Evolutionary conservation across 2,329 filamentous ascomycete genomes (phyloP), one percentile per base, ranked within the genome.

Genomic region (Helminthosporium solani): DNA sequence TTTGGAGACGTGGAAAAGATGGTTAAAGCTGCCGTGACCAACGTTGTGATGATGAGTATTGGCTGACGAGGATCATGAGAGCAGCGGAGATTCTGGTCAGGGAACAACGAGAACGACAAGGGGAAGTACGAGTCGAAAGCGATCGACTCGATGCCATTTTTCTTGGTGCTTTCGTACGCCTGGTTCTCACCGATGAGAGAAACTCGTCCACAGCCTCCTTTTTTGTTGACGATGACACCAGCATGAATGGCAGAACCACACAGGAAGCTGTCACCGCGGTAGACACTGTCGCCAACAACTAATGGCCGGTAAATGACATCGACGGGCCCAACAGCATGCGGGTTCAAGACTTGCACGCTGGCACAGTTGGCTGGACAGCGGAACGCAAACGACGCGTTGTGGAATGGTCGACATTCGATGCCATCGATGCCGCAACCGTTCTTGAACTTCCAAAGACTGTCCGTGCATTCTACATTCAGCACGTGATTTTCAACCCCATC

Each of bases 261-360:
- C 40, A 96, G 83, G 68, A 88, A 95, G 34, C 88, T 94, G 69
- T 96, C 90, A 3, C 88, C 90, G n/a, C 94, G 86, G 67, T 97
- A 97, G 3, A 86, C 73, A 0, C 83, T 78, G 3, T 78, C 77
- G 16, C 80, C 80, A 23, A 83, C 68, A 1, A 83, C 78, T 1
- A 83, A 62, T 4, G 73, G 74, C 25, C 72, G 73, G 56, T 83
- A 83, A 44, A 78, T 79, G 31, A 79, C 68, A 48, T 86, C 84
- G 75, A 77, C 61, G 51, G 82, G 79, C 15, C 88, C 88, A 5
- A 92, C 86, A 5, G 87, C 86, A 51, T 85, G 80, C 16, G 86
- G 85, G 55, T 90, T 88, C 34, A 88, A 72, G 0, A 87, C 76
- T 55, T 79, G 75, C 42, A 81, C 80, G 61, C 77, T 80, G 16